Base-by-base conservation (phyloP, 164 flowering plant genomes). In the Stephania yunnanensis region DNA sequence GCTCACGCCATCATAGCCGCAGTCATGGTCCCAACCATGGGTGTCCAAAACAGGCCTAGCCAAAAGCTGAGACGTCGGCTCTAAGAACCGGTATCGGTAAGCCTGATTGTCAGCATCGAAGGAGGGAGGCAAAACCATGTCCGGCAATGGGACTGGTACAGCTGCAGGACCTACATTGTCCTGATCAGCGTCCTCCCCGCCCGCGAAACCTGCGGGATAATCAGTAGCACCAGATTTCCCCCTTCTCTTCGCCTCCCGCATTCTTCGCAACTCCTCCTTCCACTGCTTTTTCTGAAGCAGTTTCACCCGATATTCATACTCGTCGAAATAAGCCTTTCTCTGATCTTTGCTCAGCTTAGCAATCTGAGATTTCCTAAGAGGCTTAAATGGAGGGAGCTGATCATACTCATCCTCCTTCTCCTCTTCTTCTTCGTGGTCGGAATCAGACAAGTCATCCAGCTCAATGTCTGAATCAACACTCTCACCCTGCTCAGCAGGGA, bases 1-100 rank as follows among this genome's bases (percentile, higher is more conserved):
- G 81, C 89, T 92, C 75, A 95, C 96, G 52, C 98, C 98, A 78
- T 93, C 97, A 75, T 93, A 92, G 29, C 99, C 99, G 79, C 91
- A 90, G 72, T 95, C 99, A 77, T 93, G 99, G 79, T 95, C 99
- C 99, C 99, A 95, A 7, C 96, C 95, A 80, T 92, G 96, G 44
- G 88, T 83, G 82, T 95, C 98, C 76, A 93, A 74, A 71, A 95
- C 98, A 8, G 99, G 99, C 82, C 99, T 82, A 7, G 89, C 91
- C 76, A 95, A 75, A 71, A 92, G 86, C 79, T 90, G 96, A n/a
- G 97, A 93, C 19, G 92, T 86, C 10, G 98, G 92, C 86, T 95
- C 98, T 80, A 95, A 78, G 73, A 90, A 88, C 50, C 99, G 83
- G 86, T 88, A 95, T 50, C 99, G 82, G 71, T 89, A 89, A 45